Evolutionary conservation across 768 basidiomycete genomes (phyloP).

Genomic region (Lyophyllum semitale): DNA sequence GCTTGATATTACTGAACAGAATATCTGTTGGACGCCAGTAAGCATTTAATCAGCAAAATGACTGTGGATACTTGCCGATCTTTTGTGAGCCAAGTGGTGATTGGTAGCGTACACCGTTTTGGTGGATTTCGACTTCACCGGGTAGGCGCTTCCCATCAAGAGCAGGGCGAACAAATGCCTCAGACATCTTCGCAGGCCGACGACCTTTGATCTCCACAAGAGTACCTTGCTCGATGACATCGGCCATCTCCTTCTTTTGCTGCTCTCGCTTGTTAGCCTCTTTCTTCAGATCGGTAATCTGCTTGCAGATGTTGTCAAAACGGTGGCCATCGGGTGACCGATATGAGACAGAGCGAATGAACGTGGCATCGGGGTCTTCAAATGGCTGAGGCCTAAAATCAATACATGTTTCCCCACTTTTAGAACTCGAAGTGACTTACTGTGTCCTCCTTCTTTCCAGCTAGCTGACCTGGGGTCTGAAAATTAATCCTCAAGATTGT

Average conservation of each 20-base stretch:
- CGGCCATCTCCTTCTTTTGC: slow-evolving; percentile 97
- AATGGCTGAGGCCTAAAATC: slow-evolving; percentile 63
- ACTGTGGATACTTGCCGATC: slow-evolving; percentile 66
- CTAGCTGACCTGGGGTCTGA: slow-evolving; percentile 95
- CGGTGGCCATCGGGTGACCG: slow-evolving; percentile 88
- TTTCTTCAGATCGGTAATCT: slow-evolving; percentile 95
- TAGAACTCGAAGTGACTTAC: slow-evolving; percentile 38
- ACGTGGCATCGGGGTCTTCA: slow-evolving; percentile 95
- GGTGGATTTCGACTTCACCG: slow-evolving; percentile 98
- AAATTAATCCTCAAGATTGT: slow-evolving; percentile 97
- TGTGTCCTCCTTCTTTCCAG: slow-evolving; percentile 98
- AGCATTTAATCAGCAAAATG: neutral
- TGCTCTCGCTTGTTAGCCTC: slow-evolving; percentile 96
- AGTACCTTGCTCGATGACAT: slow-evolving; percentile 93
- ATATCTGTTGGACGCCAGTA: slow-evolving; percentile 58
- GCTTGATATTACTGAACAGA: slow-evolving; percentile 95
- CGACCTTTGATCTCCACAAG: slow-evolving; percentile 88
- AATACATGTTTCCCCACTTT: neutral
- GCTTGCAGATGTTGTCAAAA: slow-evolving; percentile 85
- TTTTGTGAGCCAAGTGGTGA: slow-evolving; percentile 86
- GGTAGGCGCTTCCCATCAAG: slow-evolving; percentile 93
- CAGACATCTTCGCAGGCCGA: slow-evolving; percentile 81
- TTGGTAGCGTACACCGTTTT: slow-evolving; percentile 93
- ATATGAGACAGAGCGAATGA: slow-evolving; percentile 93
- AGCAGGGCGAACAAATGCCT: slow-evolving; percentile 92